Evolutionary conservation across 129 eudicot species (phyloP).

Genomic region (Pulicaria dysenterica): DNA sequence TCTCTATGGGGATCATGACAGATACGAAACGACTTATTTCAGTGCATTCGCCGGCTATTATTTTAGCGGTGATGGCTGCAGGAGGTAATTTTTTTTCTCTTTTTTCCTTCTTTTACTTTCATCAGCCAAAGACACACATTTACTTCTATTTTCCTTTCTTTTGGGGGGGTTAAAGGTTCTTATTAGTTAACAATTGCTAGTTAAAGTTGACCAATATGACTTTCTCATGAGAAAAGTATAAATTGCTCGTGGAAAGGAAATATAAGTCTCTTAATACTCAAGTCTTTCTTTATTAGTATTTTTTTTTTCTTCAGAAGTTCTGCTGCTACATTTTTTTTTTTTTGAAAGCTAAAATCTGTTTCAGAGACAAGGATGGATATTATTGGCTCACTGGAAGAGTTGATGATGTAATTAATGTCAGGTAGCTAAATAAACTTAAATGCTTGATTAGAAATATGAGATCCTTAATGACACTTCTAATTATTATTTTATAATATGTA

Average conservation of each 20-base stretch:
- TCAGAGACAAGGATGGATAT: slow-evolving; percentile 93
- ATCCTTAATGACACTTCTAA: neutral
- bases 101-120: neutral
- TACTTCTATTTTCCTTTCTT: no score
- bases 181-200: no score
- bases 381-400: slow-evolving; percentile 98
- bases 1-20: slow-evolving; percentile 90
- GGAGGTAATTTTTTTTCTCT: slow-evolving; percentile 50
- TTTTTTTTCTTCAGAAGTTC: no score
- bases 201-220: no score
- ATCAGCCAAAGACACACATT: neutral
- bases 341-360: neutral
- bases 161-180: no score
- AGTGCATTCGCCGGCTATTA: slow-evolving; percentile 95
- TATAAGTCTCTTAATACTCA: no score
- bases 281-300: no score
- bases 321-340: neutral
- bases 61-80: slow-evolving; percentile 98
- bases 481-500: slow-evolving; percentile 5
- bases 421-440: slow-evolving; percentile 42
- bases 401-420: slow-evolving; percentile 92
- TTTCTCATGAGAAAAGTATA: no score
- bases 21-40: slow-evolving; percentile 96
- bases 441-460: neutral
- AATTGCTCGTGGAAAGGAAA: no score